These are phyloP conservation scores for Sclerotinia spermophila DNA, from an alignment of 2,329 filamentous ascomycete species.

Conservation along the genomic window DNA sequence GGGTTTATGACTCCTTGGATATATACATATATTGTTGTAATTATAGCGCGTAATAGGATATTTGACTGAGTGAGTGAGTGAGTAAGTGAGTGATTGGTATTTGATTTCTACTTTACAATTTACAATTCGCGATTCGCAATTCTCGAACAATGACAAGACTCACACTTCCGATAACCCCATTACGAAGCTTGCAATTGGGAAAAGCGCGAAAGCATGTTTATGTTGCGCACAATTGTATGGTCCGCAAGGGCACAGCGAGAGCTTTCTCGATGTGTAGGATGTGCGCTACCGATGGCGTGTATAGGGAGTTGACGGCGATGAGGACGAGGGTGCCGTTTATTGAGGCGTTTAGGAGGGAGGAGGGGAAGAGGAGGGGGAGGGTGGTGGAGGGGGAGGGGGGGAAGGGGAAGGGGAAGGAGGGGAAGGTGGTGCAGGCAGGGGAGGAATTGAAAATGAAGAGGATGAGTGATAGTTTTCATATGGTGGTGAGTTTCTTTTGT, in stretches of 20 bases:
- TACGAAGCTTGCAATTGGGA: no score
- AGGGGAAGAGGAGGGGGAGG: constrained; percentile 46
- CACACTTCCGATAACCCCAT: neutral
- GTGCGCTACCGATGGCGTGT: constrained; percentile 46
- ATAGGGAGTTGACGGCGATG: constrained; percentile 54
- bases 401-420: constrained; percentile 40
- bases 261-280: neutral
- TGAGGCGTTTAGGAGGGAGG: constrained; percentile 56
- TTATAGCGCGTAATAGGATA: no score
- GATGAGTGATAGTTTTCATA: constrained; percentile 65
- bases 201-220: neutral
- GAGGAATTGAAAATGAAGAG: constrained; percentile 42
- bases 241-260: neutral
- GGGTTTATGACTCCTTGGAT: no score
- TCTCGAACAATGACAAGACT: neutral
- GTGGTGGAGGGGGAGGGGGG: constrained; percentile 63
- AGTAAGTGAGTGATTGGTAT: no score
- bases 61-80: no score
- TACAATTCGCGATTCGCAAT: no score
- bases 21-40: no score
- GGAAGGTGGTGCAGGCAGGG: neutral
- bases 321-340: constrained; percentile 66
- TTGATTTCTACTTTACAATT: no score
- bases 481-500: constrained; percentile 48
- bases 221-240: neutral